A percentile compares a stretch with the other conserved stretches of the same genome.
phyloP scores from a whole-genome alignment of 106 monocot species.

The Gastrodia elata region DNA sequence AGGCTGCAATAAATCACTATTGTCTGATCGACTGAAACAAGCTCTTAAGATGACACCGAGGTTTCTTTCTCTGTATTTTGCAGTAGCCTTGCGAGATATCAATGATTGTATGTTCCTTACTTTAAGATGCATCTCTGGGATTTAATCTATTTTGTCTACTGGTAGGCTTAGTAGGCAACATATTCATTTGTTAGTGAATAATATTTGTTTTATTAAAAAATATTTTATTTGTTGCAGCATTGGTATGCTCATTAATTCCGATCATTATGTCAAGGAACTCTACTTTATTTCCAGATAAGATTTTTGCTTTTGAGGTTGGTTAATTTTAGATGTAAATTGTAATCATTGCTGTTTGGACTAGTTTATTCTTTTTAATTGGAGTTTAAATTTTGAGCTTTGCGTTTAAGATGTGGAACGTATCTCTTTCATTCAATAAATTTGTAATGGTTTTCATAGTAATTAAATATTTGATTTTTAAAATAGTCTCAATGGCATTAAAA shows the following conservation, averaged over 20 bases:
- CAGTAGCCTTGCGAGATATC: conserved; percentile 54
- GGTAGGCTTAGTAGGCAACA: background rate
- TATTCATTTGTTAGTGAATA: background rate
- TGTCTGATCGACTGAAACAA: conserved; percentile 67
- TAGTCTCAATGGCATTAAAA: background rate
- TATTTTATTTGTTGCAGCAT: conserved; percentile 35
- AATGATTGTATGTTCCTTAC: conserved; percentile 65
- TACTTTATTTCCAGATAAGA: conserved; percentile 77
- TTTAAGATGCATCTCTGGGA: conserved; percentile 5
- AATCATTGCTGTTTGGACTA: background rate
- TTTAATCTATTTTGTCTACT: background rate
- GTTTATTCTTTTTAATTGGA: background rate
- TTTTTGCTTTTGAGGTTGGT: conserved; percentile 73
- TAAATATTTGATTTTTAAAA: background rate
- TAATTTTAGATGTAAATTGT: background rate
- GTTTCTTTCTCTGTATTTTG: conserved; percentile 66
- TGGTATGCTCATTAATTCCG: conserved; percentile 83
- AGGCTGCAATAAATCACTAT: conserved; percentile 50
- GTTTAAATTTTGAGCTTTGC: background rate
- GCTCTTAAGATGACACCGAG: conserved; percentile 64
- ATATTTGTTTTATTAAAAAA: background rate
- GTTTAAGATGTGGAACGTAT: background rate
- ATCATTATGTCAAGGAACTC: conserved; percentile 87
- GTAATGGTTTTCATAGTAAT: background rate
- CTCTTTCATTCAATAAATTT: background rate